Base-by-base conservation (phyloP, 495 filamentous ascomycete genomes). In the Aspergillus nanangensis region DNA sequence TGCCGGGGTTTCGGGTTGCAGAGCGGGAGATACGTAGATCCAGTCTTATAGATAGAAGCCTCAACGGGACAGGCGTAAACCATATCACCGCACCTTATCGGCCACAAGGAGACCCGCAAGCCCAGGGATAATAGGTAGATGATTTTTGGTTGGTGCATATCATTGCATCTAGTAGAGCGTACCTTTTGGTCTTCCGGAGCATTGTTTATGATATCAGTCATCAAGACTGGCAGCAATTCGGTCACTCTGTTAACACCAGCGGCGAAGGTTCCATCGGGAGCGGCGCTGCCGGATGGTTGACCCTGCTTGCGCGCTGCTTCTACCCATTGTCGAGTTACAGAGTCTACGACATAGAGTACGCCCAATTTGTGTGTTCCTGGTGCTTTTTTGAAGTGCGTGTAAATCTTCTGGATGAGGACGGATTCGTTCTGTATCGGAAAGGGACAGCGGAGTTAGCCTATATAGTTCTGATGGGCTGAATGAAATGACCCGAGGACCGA, bases 341-440 rank as follows among this genome's bases (percentile, higher is more conserved):
- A 95, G 79, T 98, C 94, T 94, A 98, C 88, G 74, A 97, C 90
- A 84, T 98, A 98, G 74, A 98, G 84, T 61, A 96, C 90, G 68
- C 93, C 93, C 74, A 98, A 76, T 74, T 98, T 98, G 80, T 97
- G 91, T 62, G 90, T 92, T 58, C 80, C 80, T 37, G 90, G 91
- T 52, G 90, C 83, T 72, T 90, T 95, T 69, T 94, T 96, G 84
- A 96, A 95, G 59, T 96, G 90, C 29, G 88, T 91, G 74, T 86
- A 95, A 59, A 98, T 83, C 61, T 95, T 96, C 61, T 95, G 89
- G 59, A 97, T 87, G 55, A 97, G 83, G 62, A 90, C 84, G 35
- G 90, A 91, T 76, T 96, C 93, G 65, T 87, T 91, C 93, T 98
- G 74, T 41, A 56, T 31, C 7, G 41, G n/a, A n/a, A n/a, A 19